phyloP scores from a whole-genome alignment of 352 stramenopile species.

The Thraustochytrium sp. region DNA sequence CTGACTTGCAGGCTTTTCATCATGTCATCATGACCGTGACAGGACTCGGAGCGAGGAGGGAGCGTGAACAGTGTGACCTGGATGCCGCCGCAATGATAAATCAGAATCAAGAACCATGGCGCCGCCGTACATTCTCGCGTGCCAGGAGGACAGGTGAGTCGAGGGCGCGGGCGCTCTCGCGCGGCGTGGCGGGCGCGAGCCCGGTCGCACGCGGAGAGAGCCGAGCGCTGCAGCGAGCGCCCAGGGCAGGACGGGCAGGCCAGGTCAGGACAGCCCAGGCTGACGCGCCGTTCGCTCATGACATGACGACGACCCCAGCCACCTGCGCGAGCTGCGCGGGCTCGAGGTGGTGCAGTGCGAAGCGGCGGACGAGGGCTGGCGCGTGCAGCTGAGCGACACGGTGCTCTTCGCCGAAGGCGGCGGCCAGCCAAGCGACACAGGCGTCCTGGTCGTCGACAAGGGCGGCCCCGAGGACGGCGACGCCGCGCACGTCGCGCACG shows the following conservation, averaged over 20 bases:
- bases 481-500: conserved; percentile 40
- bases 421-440: conserved; percentile 73
- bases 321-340: background rate
- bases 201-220: background rate
- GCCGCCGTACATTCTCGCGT: conserved; percentile 2
- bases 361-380: background rate
- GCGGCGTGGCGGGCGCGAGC: background rate
- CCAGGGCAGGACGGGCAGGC: too few species aligned
- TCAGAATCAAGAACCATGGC: too few species aligned
- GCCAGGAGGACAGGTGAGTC: conserved; percentile 22
- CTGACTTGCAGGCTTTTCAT: too few species aligned
- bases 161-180: background rate
- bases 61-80: background rate
- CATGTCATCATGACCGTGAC: too few species aligned
- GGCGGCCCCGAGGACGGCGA: background rate
- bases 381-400: conserved; percentile 47
- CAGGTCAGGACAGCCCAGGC: too few species aligned
- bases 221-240: too few species aligned
- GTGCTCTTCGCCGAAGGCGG: conserved; percentile 76
- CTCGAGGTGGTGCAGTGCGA: background rate
- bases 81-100: background rate
- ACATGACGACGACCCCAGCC: background rate
- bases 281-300: background rate
- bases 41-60: too few species aligned
- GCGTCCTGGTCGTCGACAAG: conserved; percentile 45